Evolutionary conservation across 2,329 filamentous ascomycete species (phyloP), one percentile per base, ranked within the genome.

Genomic region (Claviceps digitariae): DNA sequence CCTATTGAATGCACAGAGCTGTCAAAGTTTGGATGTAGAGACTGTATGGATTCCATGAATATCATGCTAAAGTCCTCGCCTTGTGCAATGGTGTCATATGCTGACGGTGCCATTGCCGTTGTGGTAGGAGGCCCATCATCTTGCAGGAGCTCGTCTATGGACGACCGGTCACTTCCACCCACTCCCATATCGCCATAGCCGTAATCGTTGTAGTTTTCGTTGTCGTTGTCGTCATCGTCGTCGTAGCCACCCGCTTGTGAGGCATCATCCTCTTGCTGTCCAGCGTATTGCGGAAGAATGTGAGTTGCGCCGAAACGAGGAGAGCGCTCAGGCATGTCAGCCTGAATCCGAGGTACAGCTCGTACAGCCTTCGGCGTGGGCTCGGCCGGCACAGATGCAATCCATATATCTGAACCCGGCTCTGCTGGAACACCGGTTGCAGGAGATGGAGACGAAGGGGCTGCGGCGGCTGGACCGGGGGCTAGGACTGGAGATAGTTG

Each of bases 1-100:
- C 66, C 64, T 38, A n/a, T 38, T 3, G 65, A 62, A 25, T 66
- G 63, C 10, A 64, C 58, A 20, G 64, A 65, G 54, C 62, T 65
- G 44, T 63, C 63, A 53, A 71, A 65, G 38, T 69, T 69, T 1
- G 66, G 69, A 38, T 73, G 72, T 52, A 79, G 67, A 0, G 76
- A 77, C 2, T 74, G 75, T 20, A 81, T 66, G 2, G 76, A 77
- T 47, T 77, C 72, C 55, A 79, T 71, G 34, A 76, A 76, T 53
- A 81, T 81, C 76, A 80, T 80, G 61, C 77, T 81, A 56, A 81
- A 80, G 41, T 76, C 74, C 55, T 81, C 77, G 17, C 68, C 72
- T n/a, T 75, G 70, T 4, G 70, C 69, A 48, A 75, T 69, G 0
- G 70, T 76, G 50, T 77, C 68, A 34, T 69, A 67, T 46, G 52